A percentile compares a stretch with the other conserved stretches of the same genome.
These are phyloP conservation scores for Metschnikowia arizonensis DNA, from an alignment of 805 yeast genomes.

Conservation along the genomic window DNA sequence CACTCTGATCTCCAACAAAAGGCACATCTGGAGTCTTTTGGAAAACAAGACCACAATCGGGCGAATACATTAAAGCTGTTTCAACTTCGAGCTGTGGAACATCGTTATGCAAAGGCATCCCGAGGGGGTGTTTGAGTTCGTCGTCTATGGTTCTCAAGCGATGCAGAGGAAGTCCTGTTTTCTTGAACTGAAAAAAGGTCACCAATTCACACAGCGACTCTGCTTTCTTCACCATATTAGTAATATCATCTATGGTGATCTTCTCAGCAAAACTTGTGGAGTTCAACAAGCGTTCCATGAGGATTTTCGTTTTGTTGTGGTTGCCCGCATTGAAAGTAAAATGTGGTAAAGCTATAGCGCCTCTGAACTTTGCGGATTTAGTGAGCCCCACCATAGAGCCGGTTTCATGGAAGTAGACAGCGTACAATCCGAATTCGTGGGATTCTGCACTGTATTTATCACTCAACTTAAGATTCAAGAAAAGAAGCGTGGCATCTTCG, in stretches of 20 bases:
- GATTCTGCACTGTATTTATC: constrained; percentile 48
- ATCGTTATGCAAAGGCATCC: constrained; percentile 57
- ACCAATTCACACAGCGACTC: constrained; percentile 64
- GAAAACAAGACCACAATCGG: constrained; percentile 75
- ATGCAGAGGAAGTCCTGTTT: constrained; percentile 49
- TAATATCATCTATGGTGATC: constrained; percentile 36
- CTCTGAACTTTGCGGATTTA: constrained; percentile 60
- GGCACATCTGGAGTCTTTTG: constrained; percentile 16
- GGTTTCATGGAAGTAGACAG: constrained; percentile 61
- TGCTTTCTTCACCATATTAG: constrained; percentile 29
- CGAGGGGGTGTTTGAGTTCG: constrained; percentile 70
- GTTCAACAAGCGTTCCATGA: constrained; percentile 44
- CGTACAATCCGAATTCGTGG: constrained; percentile 50
- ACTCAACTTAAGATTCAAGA: constrained; percentile 25
- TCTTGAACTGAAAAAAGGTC: constrained; percentile 61
- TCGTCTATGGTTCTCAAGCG: constrained; percentile 63
- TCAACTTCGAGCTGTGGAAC: constrained; percentile 56
- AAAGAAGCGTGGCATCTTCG: constrained; percentile 35
- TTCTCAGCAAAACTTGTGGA: constrained; percentile 38
- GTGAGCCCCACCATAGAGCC: constrained; percentile 62
- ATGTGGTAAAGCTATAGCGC: constrained; percentile 60
- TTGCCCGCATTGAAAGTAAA: constrained; percentile 39
- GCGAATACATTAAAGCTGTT: constrained; percentile 69
- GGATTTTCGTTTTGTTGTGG: constrained; percentile 43
- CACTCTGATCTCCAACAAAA: constrained; percentile 55